Percentiles rank a stretch among this genome's conserved stretches.
These are phyloP conservation scores for Pleoardoris graminearum DNA, from an alignment of 2,329 filamentous ascomycete species.

Conservation along the genomic window DNA sequence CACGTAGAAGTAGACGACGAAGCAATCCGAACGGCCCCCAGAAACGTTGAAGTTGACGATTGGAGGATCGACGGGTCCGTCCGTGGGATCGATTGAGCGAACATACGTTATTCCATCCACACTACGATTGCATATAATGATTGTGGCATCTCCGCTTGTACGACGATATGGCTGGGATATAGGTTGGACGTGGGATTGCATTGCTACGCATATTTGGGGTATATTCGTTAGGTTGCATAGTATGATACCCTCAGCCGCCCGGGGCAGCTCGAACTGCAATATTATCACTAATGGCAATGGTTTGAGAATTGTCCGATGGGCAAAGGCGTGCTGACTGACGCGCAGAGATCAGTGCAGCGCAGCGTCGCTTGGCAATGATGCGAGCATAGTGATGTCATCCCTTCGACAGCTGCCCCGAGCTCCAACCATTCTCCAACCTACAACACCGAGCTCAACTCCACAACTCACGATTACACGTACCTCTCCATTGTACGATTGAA, in stretches of 20 bases:
- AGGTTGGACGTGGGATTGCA: background rate
- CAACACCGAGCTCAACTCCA: background rate
- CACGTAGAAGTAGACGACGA: slow-evolving; percentile 43
- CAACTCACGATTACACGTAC: slow-evolving; percentile 7
- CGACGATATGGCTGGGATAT: background rate
- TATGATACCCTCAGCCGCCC: slow-evolving; percentile 13
- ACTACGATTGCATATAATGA: background rate
- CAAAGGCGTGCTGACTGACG: background rate
- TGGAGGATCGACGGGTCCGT: slow-evolving; percentile 42
- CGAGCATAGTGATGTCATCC: slow-evolving; percentile 6
- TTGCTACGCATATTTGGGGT: slow-evolving; percentile 1
- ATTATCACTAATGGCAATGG: background rate
- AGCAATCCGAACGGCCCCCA: slow-evolving; percentile 38
- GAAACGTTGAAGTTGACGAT: slow-evolving; percentile 41
- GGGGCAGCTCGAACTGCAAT: background rate
- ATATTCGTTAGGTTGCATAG: slow-evolving; percentile 9
- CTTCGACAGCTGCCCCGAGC: slow-evolving; percentile 1
- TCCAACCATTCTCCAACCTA: slow-evolving; percentile 2
- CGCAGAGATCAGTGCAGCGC: background rate
- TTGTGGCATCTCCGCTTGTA: background rate
- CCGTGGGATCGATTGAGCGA: slow-evolving; percentile 38
- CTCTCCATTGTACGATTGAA: slow-evolving; percentile 3
- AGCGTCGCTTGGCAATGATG: background rate
- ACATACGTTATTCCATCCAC: slow-evolving; percentile 8
- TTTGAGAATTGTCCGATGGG: no score